Base-by-base conservation (phyloP, 257 asterid genomes). In the Fraxinus americana region DNA sequence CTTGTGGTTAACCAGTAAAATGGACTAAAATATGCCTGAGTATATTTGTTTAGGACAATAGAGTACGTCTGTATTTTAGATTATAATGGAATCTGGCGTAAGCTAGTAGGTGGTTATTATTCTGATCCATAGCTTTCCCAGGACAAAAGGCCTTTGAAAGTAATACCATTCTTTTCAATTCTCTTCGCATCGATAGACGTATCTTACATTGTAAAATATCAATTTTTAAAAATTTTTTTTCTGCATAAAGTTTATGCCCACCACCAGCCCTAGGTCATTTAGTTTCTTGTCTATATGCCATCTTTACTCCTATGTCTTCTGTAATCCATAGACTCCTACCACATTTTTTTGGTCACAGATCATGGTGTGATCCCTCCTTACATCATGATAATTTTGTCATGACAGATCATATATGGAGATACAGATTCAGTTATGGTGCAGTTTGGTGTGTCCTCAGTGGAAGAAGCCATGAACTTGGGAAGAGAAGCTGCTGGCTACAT, bases 381-480 rank as follows among this genome's bases (percentile, higher is more conserved):
- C 35, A 57, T 82, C 34, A 61, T 78, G 69, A 48, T 69, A 25
- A 63, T 43, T 79, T 72, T 45, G 21, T 75, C 57, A 61, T 83
- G 81, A 74, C 86, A 93, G 99, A 89, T 95, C 85, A 93, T 95
- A 86, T 95, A 95, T 87, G 99, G 99, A 79, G 99, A 95, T 87
- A 93, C 99, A 54, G 99, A 95, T 86, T 95, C 99, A 52, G 97
- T 95, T 71, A 95, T 95, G 99, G 99, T 95, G 91, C 97, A 93
- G 77, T 95, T 95, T 87, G 95, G 99, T 77, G 97, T 93, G 80
- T 75, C 97, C 78, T 78, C 93, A 6, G 97, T 95, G 66, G 97
- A 93, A 82, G 97, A 84, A 88, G 97, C 99, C 75, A 95, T 95
- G 99, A 81, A 79, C 48, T 86, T 95, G 83, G 99, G 99, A 48